A percentile compares a stretch with the other conserved stretches of the same genome.
phyloP scores from a whole-genome alignment of 179 eudicot species.

The Gypsophila paniculata region DNA sequence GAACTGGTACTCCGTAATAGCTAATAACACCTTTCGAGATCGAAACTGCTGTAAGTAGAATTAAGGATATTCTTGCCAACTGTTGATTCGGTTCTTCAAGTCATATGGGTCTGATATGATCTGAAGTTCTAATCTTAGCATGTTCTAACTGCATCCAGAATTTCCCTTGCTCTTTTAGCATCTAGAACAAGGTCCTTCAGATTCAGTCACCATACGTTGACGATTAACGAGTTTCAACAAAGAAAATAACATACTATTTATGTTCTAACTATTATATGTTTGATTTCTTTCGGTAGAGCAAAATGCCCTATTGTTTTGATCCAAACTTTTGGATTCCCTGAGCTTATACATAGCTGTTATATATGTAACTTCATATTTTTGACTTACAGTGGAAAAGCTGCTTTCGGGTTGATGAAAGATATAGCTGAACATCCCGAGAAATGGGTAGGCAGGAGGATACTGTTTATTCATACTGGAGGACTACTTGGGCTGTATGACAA shows the following conservation, averaged over 20 bases:
- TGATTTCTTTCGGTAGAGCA: not conserved
- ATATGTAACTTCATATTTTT: constrained; percentile 6
- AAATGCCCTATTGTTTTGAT: not conserved
- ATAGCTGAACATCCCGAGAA: constrained; percentile 66
- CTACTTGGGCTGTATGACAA: constrained; percentile 85
- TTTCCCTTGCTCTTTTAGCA: not conserved
- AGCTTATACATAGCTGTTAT: too few relatives aligned
- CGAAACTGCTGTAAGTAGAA: not conserved
- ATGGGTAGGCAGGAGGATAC: constrained; percentile 84
- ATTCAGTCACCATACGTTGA: not conserved
- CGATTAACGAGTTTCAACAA: not conserved
- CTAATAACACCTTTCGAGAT: not conserved
- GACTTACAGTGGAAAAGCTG: constrained; percentile 74
- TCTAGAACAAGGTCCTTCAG: not conserved
- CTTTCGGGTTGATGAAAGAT: constrained; percentile 68
- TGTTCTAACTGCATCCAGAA: too few relatives aligned
- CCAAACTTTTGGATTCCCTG: not conserved
- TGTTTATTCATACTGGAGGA: constrained; percentile 95
- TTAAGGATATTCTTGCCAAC: not conserved
- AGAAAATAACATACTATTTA: not conserved
- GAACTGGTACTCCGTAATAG: not conserved
- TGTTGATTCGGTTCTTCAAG: not conserved
- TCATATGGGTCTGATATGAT: not conserved
- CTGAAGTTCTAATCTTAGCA: not conserved
- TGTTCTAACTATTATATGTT: too few relatives aligned